Evolutionary conservation across 352 stramenopile species (phyloP).

Genomic region (Phytophthora brassicae): DNA sequence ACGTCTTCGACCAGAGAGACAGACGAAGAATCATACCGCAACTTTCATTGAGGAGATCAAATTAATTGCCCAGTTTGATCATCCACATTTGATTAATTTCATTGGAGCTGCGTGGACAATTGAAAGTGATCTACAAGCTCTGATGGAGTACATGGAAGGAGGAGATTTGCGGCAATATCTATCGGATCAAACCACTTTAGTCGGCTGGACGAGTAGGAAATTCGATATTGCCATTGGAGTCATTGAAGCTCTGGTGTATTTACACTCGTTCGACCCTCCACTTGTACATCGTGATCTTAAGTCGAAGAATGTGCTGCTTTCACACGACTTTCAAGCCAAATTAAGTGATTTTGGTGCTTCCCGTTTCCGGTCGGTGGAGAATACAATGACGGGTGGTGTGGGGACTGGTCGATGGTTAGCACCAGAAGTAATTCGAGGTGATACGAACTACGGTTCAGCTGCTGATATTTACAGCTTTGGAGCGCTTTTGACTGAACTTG

Average conservation of each 20-base stretch:
- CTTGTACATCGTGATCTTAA: slow-evolving; percentile 49
- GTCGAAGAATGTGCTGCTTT: slow-evolving; percentile 50
- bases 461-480: slow-evolving; percentile 60
- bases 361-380: slow-evolving; percentile 37
- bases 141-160: slow-evolving; percentile 50
- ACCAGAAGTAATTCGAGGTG: slow-evolving; percentile 42
- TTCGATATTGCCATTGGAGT: slow-evolving; percentile 43
- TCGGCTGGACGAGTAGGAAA: slow-evolving; percentile 24
- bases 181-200: background rate
- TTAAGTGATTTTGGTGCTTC: slow-evolving; percentile 53
- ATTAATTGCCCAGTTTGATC: slow-evolving; percentile 43
- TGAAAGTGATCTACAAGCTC: slow-evolving; percentile 42
- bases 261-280: slow-evolving; percentile 40
- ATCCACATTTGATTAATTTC: slow-evolving; percentile 46
- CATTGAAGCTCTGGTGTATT: slow-evolving; percentile 41
- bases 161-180: slow-evolving; percentile 40
- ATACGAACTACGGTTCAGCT: slow-evolving; percentile 24
- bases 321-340: slow-evolving; percentile 31
- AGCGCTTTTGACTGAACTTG: slow-evolving; percentile 45
- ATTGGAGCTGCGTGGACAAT: slow-evolving; percentile 48
- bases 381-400: slow-evolving; percentile 38
- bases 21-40: slow-evolving; percentile 28
- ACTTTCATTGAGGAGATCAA: slow-evolving; percentile 51
- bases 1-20: slow-evolving; percentile 23
- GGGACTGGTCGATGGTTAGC: slow-evolving; percentile 45